phyloP scores from a whole-genome alignment of 768 basidiomycete genomes.

The Lenzites betulinus region DNA sequence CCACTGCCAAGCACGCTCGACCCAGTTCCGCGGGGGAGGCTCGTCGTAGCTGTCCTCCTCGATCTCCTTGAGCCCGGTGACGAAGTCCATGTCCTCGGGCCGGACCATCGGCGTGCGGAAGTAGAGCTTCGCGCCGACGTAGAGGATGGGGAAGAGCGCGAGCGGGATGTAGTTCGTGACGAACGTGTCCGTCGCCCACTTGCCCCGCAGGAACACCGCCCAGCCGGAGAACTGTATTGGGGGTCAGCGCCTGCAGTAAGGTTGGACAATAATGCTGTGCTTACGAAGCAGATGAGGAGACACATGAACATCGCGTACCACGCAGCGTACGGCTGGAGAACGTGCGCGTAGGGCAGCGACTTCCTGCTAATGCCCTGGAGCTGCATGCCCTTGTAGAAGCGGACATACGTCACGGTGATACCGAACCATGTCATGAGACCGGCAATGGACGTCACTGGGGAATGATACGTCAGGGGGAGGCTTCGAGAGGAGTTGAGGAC shows the following conservation, averaged over 20 bases:
- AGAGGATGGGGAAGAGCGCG: slow-evolving; percentile 75
- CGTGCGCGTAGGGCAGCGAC: slow-evolving; percentile 68
- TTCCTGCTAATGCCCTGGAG: slow-evolving; percentile 75
- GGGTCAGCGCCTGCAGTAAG: slow-evolving; percentile 28
- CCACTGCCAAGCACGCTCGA: slow-evolving; percentile 78
- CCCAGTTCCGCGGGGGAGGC: slow-evolving; percentile 64
- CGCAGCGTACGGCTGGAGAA: slow-evolving; percentile 73
- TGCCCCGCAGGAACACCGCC: slow-evolving; percentile 51
- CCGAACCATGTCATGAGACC: slow-evolving; percentile 51
- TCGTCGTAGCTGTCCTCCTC: slow-evolving; percentile 55
- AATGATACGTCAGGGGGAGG: background rate
- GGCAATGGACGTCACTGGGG: slow-evolving; percentile 41
- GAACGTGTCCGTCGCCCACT: slow-evolving; percentile 66
- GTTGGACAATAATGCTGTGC: slow-evolving; percentile 36
- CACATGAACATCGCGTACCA: slow-evolving; percentile 45
- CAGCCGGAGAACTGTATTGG: slow-evolving; percentile 48
- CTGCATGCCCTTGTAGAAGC: slow-evolving; percentile 84
- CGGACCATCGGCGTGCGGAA: slow-evolving; percentile 48
- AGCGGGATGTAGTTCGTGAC: slow-evolving; percentile 81
- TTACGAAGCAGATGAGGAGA: slow-evolving; percentile 62
- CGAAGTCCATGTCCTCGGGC: slow-evolving; percentile 82
- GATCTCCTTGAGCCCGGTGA: slow-evolving; percentile 49
- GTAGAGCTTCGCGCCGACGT: slow-evolving; percentile 56
- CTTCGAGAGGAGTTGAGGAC: background rate
- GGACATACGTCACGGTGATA: slow-evolving; percentile 51